Percentiles rank a stretch among this genome's conserved stretches.
Conservation (phyloP, 345 rosid species). For the Eucalyptus melliodora region DNA sequence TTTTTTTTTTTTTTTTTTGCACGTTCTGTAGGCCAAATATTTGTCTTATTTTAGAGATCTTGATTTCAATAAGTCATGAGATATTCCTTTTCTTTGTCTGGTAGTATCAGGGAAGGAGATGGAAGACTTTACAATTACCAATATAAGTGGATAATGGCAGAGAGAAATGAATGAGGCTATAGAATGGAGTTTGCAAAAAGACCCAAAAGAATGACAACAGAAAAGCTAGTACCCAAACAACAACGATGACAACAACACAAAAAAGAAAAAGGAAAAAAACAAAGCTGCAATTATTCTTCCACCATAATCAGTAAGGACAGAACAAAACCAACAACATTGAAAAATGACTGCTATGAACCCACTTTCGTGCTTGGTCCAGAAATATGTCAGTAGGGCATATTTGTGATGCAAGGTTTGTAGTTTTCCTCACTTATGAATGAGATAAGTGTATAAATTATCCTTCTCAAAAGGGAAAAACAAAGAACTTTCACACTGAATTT, state of each 20-base stretch:
- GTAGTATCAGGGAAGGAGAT: background rate
- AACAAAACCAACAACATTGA: background rate
- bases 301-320: background rate
- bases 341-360: background rate
- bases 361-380: background rate
- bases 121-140: background rate
- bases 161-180: background rate
- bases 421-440: background rate
- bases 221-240: background rate
- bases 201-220: background rate
- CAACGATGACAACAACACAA: background rate
- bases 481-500: background rate
- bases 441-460: background rate
- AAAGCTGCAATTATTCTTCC: background rate
- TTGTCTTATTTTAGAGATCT: background rate
- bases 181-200: background rate
- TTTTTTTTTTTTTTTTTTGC: background rate
- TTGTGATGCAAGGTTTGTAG: background rate
- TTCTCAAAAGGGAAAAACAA: background rate
- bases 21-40: background rate
- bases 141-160: background rate
- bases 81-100: background rate
- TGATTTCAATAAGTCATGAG: background rate
- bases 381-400: background rate
- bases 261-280: background rate